Evolutionary conservation across 2,329 filamentous ascomycete genomes (phyloP).

Genomic region (Cladophialophora chaetospira): DNA sequence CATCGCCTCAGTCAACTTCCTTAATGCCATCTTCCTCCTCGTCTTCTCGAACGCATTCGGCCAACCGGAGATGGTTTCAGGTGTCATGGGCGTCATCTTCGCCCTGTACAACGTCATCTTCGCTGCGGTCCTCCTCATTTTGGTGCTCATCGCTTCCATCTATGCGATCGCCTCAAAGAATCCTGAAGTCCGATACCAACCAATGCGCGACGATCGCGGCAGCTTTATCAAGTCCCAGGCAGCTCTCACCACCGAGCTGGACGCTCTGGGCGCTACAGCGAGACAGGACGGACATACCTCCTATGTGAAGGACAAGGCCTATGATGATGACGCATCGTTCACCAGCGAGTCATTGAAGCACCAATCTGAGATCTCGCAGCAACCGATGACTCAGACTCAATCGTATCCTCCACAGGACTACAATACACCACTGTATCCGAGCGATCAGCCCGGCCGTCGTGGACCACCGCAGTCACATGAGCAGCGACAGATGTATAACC

Average conservation of each 20-base stretch:
- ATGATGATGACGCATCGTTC: conserved; percentile 66
- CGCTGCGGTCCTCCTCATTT: conserved; percentile 76
- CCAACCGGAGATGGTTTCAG: conserved; percentile 78
- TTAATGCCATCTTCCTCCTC: conserved; percentile 85
- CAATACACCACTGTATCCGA: conserved; percentile 44
- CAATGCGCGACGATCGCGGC: conserved; percentile 92
- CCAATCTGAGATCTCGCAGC: conserved; percentile 19
- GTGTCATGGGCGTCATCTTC: conserved; percentile 85
- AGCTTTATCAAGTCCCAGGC: conserved; percentile 98
- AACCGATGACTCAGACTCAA: conserved; percentile 15
- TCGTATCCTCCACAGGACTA: conserved; percentile 9
- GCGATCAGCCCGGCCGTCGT: conserved; percentile 43
- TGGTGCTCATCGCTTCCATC: conserved; percentile 74
- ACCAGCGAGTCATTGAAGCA: conserved; percentile 36
- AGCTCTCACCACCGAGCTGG: conserved; percentile 81
- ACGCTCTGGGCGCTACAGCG: conserved; percentile 84
- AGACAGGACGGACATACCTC: conserved; percentile 72
- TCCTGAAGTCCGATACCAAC: conserved; percentile 91
- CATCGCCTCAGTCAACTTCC: conserved; percentile 84
- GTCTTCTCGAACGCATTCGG: conserved; percentile 87
- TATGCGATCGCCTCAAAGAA: conserved; percentile 89
- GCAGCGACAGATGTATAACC: conserved; percentile 34
- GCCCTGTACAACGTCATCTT: conserved; percentile 87
- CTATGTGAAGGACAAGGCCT: conserved; percentile 59
- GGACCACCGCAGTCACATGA: conserved; percentile 37